Conservation (phyloP, 768 basidiomycete genomes). For the Cystobasidium tubakii region DNA sequence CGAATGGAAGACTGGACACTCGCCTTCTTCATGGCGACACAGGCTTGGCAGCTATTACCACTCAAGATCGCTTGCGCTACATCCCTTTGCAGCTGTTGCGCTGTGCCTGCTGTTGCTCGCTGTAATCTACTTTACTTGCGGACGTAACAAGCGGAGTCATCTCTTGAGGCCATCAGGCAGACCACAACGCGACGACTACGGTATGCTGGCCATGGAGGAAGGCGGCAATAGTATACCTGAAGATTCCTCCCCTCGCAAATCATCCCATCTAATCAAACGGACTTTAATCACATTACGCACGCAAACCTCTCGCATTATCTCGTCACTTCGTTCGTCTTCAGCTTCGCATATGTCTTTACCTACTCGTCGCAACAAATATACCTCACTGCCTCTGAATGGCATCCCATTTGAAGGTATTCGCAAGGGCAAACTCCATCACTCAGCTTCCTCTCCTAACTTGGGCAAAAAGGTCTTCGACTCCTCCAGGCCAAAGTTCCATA, state of each 20-base stretch:
- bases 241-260: conserved; percentile 26
- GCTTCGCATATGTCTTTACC: background rate
- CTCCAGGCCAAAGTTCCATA: background rate
- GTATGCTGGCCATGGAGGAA: conserved; percentile 26
- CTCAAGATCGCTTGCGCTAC: background rate
- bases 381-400: background rate
- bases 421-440: conserved; percentile 4
- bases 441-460: conserved; percentile 23
- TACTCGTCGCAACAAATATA: background rate
- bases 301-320: conserved; percentile 2
- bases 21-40: background rate
- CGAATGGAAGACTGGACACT: conserved; percentile 11
- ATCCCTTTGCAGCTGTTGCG: background rate
- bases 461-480: background rate
- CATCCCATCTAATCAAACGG: background rate
- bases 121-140: conserved; percentile 18
- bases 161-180: background rate
- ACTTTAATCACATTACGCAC: conserved; percentile 18
- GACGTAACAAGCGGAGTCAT: background rate
- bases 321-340: background rate
- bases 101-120: background rate
- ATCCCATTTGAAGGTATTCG: background rate
- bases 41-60: background rate
- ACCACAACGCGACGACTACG: conserved; percentile 24
- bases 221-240: background rate